phyloP scores from a whole-genome alignment of 108 stramenopile genomes.

The Bacterosira constricta region DNA sequence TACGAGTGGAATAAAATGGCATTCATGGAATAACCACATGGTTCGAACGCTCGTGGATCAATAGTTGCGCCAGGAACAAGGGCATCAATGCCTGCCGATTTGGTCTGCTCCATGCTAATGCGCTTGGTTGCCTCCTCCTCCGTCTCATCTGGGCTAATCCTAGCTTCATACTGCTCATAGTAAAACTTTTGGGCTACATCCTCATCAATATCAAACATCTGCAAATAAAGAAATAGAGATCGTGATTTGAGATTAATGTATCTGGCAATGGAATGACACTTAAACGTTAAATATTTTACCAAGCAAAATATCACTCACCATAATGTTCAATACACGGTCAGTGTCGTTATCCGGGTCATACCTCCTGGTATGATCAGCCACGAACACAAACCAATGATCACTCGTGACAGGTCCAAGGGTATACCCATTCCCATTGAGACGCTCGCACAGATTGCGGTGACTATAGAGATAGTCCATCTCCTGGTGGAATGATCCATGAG shows the following conservation, averaged over 20 bases:
- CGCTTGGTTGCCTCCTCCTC: slow-evolving; percentile 83
- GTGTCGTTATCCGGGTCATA: slow-evolving; percentile 71
- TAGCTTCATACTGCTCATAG: slow-evolving; percentile 72
- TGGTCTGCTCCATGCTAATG: slow-evolving; percentile 80
- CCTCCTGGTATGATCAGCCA: slow-evolving; percentile 97
- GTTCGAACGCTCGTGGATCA: slow-evolving; percentile 95
- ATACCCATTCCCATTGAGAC: slow-evolving; percentile 95
- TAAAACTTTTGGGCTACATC: slow-evolving; percentile 88
- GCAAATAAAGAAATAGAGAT: too few species aligned
- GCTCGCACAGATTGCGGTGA: slow-evolving; percentile 87
- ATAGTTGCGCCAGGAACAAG: slow-evolving; percentile 96
- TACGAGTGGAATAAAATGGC: slow-evolving; percentile 96
- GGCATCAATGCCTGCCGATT: slow-evolving; percentile 80
- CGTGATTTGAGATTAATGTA: too few species aligned
- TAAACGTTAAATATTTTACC: too few species aligned
- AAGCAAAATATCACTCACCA: too few species aligned
- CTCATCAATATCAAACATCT: slow-evolving; percentile 98
- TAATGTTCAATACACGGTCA: slow-evolving; percentile 98
- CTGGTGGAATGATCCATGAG: slow-evolving; percentile 90
- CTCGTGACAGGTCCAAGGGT: slow-evolving; percentile 97
- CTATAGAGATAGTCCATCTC: slow-evolving; percentile 92
- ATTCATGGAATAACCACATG: slow-evolving; percentile 99
- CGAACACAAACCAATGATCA: slow-evolving; percentile 99
- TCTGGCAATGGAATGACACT: too few species aligned
- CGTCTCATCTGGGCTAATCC: slow-evolving; percentile 61